Base-by-base conservation (phyloP, 345 rosid species). In the Brassica incana region DNA sequence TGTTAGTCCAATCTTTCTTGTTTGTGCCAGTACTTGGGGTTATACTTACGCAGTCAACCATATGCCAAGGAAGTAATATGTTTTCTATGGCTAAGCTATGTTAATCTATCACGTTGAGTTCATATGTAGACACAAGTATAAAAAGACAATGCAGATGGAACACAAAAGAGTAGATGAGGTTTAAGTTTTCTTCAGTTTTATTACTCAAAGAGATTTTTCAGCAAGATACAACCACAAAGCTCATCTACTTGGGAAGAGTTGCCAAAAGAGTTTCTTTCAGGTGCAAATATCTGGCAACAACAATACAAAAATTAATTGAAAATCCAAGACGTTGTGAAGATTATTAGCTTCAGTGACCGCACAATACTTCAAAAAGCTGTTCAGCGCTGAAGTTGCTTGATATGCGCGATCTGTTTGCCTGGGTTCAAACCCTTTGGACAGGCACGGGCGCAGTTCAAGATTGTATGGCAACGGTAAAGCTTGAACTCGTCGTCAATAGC, bases 361-460 rank as follows among this genome's bases (percentile, higher is more conserved):
- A 7, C 16, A 71, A 58, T 15, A 56, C 56, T 23, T 72, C 58
- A 35, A 18, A 54, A 65, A 72, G 61, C 73, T 1, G 11, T 45
- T 79, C 18, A 80, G 27, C 56, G 84, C 80, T 91, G 87, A 76
- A 93, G 97, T 52, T 83, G 84, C 86, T 95, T 95, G 90, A 93
- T 93, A 70, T 91, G 83, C 63, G 50, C 20, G 73, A 95, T 95
- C 89, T 95, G 90, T 84, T 91, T 91, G 43, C 97, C 99, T 38
- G 99, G 99, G 76, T 91, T 95, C 88, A 95, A 83, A 11, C 99
- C 99, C 82, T 95, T 95, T 38, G 99, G 99, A 81, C 99, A 95
- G 27, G 99, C 99, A 35, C 91, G 91, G 0, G 98, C 95, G 78
- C 99, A 95, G 67, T 93, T 95, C 93, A 95, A 81, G 81, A 95